Percentiles rank a stretch among this genome's conserved stretches.
These are phyloP conservation scores for Blattamonas nauphoetae DNA, from an alignment of 78 protist species.

Conservation along the genomic window DNA sequence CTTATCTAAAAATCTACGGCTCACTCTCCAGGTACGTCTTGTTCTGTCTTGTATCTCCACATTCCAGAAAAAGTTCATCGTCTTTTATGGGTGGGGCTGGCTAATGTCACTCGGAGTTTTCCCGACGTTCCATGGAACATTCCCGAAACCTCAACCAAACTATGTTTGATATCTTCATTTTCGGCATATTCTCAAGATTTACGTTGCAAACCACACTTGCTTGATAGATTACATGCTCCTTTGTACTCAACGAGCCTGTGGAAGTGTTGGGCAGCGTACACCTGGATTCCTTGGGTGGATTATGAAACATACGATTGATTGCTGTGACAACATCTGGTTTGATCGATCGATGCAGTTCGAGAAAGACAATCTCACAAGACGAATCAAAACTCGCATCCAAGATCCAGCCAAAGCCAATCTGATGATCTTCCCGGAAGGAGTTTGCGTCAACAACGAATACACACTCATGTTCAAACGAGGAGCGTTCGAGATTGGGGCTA, in stretches of 20 bases:
- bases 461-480: conserved; percentile 29
- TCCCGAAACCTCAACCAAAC: too few relatives aligned
- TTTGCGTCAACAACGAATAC: conserved; percentile 27
- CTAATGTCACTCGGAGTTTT: too few relatives aligned
- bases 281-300: neutral
- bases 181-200: too few relatives aligned
- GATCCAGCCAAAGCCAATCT: neutral
- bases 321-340: neutral
- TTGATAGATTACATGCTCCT: neutral
- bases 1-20: too few relatives aligned
- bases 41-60: too few relatives aligned
- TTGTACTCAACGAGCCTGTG: neutral
- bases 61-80: too few relatives aligned
- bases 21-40: too few relatives aligned
- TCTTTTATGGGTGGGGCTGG: too few relatives aligned
- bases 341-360: neutral
- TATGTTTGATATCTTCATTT: too few relatives aligned
- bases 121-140: too few relatives aligned
- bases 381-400: neutral
- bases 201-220: neutral
- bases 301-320: neutral
- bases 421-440: conserved; percentile 10
- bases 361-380: neutral
- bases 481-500: conserved; percentile 32
- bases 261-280: neutral